Percentiles rank a stretch among this genome's conserved stretches.
Conservation (phyloP, 768 basidiomycete genomes). For the Leucosporidium creatinivorum region DNA sequence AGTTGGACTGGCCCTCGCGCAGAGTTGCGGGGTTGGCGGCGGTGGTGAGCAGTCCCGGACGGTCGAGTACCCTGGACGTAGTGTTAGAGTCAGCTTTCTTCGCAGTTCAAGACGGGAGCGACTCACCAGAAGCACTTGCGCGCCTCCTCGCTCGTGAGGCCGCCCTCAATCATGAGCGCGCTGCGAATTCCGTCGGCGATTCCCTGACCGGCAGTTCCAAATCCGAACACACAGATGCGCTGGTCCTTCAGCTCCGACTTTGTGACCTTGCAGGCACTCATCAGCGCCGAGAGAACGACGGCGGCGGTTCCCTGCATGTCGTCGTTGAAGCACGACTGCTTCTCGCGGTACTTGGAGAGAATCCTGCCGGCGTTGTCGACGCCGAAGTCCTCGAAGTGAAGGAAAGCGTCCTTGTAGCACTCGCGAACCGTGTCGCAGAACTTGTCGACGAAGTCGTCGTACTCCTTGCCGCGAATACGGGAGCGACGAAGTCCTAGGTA, state of each 20-base stretch:
- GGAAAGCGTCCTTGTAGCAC: constrained; percentile 30
- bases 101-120: too few species aligned
- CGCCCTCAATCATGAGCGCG: constrained; percentile 54
- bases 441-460: constrained; percentile 72
- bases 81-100: too few species aligned
- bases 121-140: constrained; percentile 37
- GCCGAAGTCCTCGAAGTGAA: constrained; percentile 60
- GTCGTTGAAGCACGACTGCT: constrained; percentile 64
- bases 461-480: constrained; percentile 63
- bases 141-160: constrained; percentile 53
- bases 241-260: constrained; percentile 62
- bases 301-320: constrained; percentile 71
- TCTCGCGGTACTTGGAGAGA: constrained; percentile 51
- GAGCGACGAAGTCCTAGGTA: constrained; percentile 63
- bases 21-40: constrained; percentile 7
- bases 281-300: constrained; percentile 61
- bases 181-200: constrained; percentile 69
- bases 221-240: constrained; percentile 68
- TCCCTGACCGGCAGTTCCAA: constrained; percentile 74
- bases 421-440: constrained; percentile 41
- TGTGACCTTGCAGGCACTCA: constrained; percentile 63
- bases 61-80: constrained; percentile 24
- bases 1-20: constrained; percentile 51
- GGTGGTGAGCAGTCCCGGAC: constrained; percentile 32
- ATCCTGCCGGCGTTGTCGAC: constrained; percentile 18